Evolutionary conservation across 176 grass and related monocot genomes (phyloP).

Genomic region (Microstegium vimineum): DNA sequence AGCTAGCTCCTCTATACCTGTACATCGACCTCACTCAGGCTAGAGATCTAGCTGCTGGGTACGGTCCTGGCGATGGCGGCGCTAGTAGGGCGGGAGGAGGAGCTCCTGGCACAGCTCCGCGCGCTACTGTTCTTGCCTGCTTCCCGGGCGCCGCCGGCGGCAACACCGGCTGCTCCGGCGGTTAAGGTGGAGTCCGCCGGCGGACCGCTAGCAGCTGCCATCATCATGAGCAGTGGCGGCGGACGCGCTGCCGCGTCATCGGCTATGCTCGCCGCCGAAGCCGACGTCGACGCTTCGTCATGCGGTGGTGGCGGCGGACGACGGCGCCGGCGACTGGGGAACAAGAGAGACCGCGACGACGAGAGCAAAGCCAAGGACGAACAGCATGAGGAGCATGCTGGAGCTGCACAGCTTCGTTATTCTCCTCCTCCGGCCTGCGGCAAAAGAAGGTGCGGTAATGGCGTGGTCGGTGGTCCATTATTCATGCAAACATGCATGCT

Average conservation of each 20-base stretch:
- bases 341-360: neutral
- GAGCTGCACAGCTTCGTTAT: neutral
- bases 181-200: neutral
- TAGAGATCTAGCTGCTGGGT: too few species aligned
- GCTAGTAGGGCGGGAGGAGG: neutral
- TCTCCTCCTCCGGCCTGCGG: neutral
- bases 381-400: neutral
- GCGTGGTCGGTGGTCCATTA: too few species aligned
- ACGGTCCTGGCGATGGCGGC: too few species aligned
- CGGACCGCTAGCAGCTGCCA: neutral
- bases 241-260: too few species aligned
- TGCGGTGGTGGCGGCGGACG: too few species aligned
- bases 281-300: too few species aligned
- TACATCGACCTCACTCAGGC: too few species aligned
- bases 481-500: too few species aligned
- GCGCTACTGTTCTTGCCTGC: neutral
- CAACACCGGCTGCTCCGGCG: neutral
- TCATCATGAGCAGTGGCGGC: neutral
- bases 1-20: too few species aligned
- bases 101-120: neutral
- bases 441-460: neutral
- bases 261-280: too few species aligned
- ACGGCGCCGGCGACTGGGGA: too few species aligned
- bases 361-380: neutral
- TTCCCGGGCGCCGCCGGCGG: neutral